Conservation (phyloP, 1,284 basidiomycete genomes). For the Chondrostereum purpureum region DNA sequence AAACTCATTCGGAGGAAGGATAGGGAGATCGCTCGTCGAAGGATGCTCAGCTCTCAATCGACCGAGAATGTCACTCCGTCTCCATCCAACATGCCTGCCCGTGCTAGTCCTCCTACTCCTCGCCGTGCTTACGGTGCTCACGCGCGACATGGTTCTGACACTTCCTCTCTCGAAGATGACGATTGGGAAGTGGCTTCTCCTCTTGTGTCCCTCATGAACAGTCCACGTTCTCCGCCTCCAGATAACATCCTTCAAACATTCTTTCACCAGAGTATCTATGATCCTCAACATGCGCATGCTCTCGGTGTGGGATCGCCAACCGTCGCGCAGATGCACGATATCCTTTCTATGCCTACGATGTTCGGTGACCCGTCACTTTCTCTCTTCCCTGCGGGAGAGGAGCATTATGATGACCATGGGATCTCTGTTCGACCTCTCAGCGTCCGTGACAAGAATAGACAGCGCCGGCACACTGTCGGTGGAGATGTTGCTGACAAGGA, state of each 20-base stretch:
- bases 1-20: conserved; percentile 10
- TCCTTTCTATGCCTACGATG: conserved; percentile 9
- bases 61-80: conserved; percentile 22
- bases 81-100: conserved; percentile 38
- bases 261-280: conserved; percentile 77
- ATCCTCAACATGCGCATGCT: conserved; percentile 51
- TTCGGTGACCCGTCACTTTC: not conserved
- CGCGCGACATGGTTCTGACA: not conserved
- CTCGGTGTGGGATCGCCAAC: conserved; percentile 13
- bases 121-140: conserved; percentile 17
- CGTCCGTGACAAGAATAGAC: conserved; percentile 20
- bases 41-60: conserved; percentile 12
- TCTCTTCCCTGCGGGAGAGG: not conserved
- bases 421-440: conserved; percentile 19
- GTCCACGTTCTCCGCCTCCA: conserved; percentile 40
- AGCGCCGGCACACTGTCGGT: conserved; percentile 18
- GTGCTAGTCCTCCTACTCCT: conserved; percentile 51
- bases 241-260: conserved; percentile 73
- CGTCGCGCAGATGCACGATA: conserved; percentile 14
- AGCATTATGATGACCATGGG: not conserved
- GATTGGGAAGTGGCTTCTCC: not conserved
- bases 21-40: conserved; percentile 14
- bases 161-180: not conserved
- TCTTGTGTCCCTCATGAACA: conserved; percentile 12
- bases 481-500: conserved; percentile 25